Base-by-base conservation (phyloP, 2,329 filamentous ascomycete species). In the Diplocarpon rosae region DNA sequence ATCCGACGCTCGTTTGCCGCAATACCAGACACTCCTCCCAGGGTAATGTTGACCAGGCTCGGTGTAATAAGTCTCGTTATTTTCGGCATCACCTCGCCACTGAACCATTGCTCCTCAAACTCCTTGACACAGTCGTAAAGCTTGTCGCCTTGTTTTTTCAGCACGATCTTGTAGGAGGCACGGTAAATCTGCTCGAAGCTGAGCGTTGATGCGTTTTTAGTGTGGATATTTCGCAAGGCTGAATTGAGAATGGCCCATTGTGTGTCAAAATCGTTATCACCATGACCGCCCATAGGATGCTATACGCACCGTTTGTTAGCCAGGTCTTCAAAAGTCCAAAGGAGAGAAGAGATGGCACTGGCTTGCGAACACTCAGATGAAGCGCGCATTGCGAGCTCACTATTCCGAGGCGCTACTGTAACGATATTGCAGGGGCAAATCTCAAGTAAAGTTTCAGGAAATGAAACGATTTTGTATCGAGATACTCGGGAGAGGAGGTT, bases 121-220 rank as follows among this genome's bases (percentile, higher is more conserved):
- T 78, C 68, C 56, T 82, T 83, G 39, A 96, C 88, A 9, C 76
- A 73, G 5, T 83, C 75, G 64, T 96, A 96, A 1, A 98, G 72
- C 10, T 80, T 70, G 29, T 84, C 78, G 20, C 89, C 89, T 55
- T 88, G 83, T 66, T 90, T 93, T 65, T 83, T 85, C 30, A 95
- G 68, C 1, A 96, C 90, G 15, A 96, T 85, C 63, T 92, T 90
- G 66, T 98, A 98, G 5, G 87, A 85, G 43, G 85, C 85, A 46
- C 92, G 83, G 66, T 98, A 98, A 1, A 98, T 76, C 59, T 94
- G 84, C 64, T 98, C 92, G 67, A 95, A 98, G 1, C 89, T 95
- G 2, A 98, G 76, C 13, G 75, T 73, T 9, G 88, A 93, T 48
- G 88, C 88, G 62, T 94, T 92, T 63, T 93, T 89, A 46, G 80